Percentiles rank a stretch among this genome's conserved stretches.
Conservation (phyloP, 495 filamentous ascomycete species). For the Durotheca rogersii region DNA sequence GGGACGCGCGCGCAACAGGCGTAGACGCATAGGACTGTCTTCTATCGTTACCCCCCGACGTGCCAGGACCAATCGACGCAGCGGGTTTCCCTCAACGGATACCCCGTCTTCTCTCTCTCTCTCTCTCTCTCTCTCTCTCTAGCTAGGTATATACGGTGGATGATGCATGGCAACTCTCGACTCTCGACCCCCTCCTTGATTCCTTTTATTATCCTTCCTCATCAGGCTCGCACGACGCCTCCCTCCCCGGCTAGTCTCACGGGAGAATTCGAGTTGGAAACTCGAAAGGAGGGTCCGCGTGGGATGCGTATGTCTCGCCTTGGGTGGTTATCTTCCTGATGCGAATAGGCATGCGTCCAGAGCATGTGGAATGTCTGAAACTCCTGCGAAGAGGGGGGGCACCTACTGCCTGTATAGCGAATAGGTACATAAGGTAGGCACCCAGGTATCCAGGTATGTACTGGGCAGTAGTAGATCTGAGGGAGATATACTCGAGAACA, state of each 20-base stretch:
- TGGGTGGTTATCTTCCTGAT: slow-evolving; percentile 25
- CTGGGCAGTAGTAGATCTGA: too few species aligned
- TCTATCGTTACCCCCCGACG: slow-evolving; percentile 19
- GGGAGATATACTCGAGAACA: too few species aligned
- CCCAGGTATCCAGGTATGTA: too few species aligned
- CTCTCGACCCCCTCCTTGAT: too few species aligned
- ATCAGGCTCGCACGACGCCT: slow-evolving; percentile 3
- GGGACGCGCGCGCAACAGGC: too few species aligned
- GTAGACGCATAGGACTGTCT: slow-evolving; percentile 2
- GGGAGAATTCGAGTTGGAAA: slow-evolving; percentile 18
- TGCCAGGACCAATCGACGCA: slow-evolving; percentile 15
- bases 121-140: too few species aligned
- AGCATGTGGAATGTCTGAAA: slow-evolving; percentile 35
- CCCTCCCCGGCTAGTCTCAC: slow-evolving; percentile 9
- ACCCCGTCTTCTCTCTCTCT: too few species aligned
- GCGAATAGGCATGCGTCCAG: slow-evolving; percentile 27
- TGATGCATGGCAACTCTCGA: too few species aligned
- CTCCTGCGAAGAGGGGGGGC: slow-evolving; percentile 24
- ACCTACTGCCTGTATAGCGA: slow-evolving; percentile 27
- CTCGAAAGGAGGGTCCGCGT: slow-evolving; percentile 27
- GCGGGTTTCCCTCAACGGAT: too few species aligned
- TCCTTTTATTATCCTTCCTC: too few species aligned
- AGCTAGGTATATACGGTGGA: too few species aligned
- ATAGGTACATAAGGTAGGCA: too few species aligned
- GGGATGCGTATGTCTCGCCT: slow-evolving; percentile 24